Conservation (phyloP, 306 rosid genomes). For the Glycine tomentella region DNA sequence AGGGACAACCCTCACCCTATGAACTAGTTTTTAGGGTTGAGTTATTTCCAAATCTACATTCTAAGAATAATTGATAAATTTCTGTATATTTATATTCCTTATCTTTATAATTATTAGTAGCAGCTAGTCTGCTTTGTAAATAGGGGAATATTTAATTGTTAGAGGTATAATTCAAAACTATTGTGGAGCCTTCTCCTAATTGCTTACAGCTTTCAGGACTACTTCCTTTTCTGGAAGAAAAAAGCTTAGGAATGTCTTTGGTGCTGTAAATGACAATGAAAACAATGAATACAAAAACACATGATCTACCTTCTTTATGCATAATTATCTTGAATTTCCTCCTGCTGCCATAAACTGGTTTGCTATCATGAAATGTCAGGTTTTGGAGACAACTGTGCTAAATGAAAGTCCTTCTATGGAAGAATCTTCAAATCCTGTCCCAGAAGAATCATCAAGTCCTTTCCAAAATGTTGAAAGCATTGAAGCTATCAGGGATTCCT, state of each 20-base stretch:
- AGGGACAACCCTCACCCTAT: no score
- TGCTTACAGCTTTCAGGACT: slow-evolving; percentile 39
- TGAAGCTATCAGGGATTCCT: slow-evolving; percentile 52
- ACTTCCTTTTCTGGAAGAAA: slow-evolving; percentile 15
- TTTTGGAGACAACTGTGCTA: slow-evolving; percentile 52
- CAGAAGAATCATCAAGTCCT: slow-evolving; percentile 53
- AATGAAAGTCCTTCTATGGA: slow-evolving; percentile 48
- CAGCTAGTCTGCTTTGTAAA: slow-evolving; percentile 10
- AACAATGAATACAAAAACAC: slow-evolving; percentile 29
- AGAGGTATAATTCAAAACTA: slow-evolving; percentile 30
- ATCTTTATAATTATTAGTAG: slow-evolving; percentile 28
- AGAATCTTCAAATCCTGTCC: slow-evolving; percentile 48
- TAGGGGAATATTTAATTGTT: slow-evolving; percentile 23
- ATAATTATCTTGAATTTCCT: slow-evolving; percentile 29
- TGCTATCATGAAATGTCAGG: slow-evolving; percentile 57
- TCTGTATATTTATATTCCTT: slow-evolving; percentile 25
- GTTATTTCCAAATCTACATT: no score
- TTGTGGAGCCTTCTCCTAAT: slow-evolving; percentile 16
- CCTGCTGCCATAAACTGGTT: slow-evolving; percentile 48
- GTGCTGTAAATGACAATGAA: slow-evolving; percentile 23
- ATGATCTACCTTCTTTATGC: slow-evolving; percentile 25
- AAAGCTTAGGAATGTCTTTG: slow-evolving; percentile 37
- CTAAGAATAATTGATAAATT: slow-evolving; percentile 18
- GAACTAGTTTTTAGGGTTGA: no score
- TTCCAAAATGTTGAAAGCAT: slow-evolving; percentile 49